phyloP scores from a whole-genome alignment of 2,329 filamentous ascomycete species.

The Colletotrichum chrysophilum region DNA sequence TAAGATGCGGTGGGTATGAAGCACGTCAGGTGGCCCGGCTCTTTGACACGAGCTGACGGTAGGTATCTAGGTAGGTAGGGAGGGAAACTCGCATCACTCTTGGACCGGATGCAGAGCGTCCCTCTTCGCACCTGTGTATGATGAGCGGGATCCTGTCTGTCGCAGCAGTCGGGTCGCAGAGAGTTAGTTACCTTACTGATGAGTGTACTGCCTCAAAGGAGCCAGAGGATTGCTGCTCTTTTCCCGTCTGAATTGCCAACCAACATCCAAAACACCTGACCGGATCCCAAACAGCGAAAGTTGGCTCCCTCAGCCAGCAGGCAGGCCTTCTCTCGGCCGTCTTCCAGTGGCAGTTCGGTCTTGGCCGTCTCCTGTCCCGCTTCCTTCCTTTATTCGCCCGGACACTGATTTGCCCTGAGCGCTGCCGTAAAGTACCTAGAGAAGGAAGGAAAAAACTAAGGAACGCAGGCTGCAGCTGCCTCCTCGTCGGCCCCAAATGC shows the following conservation, averaged over 20 bases:
- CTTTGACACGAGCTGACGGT: not conserved
- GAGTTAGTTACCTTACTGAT: not conserved
- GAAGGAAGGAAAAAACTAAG: not conserved
- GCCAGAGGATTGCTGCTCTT: not conserved
- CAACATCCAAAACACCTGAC: not conserved
- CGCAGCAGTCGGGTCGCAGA: not conserved
- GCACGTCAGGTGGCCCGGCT: slow-evolving; percentile 1
- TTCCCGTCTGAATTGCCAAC: not conserved
- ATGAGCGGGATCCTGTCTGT: not conserved
- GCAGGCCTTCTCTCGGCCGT: not conserved
- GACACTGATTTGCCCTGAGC: not conserved
- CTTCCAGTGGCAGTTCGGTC: not conserved
- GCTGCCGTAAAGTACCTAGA: not conserved
- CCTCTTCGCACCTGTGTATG: not conserved
- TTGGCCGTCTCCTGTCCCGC: not conserved
- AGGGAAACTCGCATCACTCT: not conserved
- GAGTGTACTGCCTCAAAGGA: not conserved
- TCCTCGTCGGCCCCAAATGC: not conserved
- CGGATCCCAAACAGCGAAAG: not conserved
- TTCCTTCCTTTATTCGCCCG: not conserved
- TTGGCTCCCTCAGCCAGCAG: not conserved
- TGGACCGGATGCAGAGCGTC: not conserved
- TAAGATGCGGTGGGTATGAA: slow-evolving; percentile 2
- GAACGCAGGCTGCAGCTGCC: not conserved
- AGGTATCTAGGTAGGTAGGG: not conserved